Conservation (phyloP, 805 yeast genomes). For the Yarrowia sp. region DNA sequence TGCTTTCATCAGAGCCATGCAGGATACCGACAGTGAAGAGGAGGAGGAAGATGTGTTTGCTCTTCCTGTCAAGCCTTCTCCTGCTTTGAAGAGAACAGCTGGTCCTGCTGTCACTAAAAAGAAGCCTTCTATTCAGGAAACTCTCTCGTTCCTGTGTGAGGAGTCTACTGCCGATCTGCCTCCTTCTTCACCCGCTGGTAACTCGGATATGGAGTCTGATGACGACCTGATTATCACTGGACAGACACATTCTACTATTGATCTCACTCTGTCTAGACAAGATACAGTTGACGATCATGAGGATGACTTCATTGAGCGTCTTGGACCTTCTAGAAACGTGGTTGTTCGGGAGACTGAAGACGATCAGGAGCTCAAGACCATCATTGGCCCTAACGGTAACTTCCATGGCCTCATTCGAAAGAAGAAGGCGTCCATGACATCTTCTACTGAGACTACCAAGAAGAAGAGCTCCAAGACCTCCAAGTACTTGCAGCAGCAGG, state of each 20-base stretch:
- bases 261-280: slow-evolving; percentile 5
- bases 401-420: slow-evolving; percentile 17
- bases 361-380: slow-evolving; percentile 13
- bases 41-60: slow-evolving; percentile 8
- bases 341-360: slow-evolving; percentile 12
- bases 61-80: slow-evolving; percentile 8
- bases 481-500: slow-evolving; percentile 9
- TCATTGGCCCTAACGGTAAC: slow-evolving; percentile 19
- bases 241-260: neutral
- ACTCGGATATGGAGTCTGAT: neutral
- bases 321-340: slow-evolving; percentile 17
- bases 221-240: slow-evolving; percentile 2
- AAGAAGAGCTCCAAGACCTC: slow-evolving; percentile 9
- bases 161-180: slow-evolving; percentile 1
- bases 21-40: slow-evolving; percentile 28
- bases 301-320: slow-evolving; percentile 11
- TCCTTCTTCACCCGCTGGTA: neutral
- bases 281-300: neutral
- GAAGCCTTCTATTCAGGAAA: slow-evolving; percentile 1
- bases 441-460: neutral
- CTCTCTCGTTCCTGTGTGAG: slow-evolving; percentile 18
- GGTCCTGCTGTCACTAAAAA: neutral
- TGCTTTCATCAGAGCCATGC: slow-evolving; percentile 34
- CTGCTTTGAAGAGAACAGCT: neutral
- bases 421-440: slow-evolving; percentile 1